These are phyloP conservation scores for Colletotrichum tamarilloi DNA, from an alignment of 2,329 filamentous ascomycete species.

Conservation along the genomic window DNA sequence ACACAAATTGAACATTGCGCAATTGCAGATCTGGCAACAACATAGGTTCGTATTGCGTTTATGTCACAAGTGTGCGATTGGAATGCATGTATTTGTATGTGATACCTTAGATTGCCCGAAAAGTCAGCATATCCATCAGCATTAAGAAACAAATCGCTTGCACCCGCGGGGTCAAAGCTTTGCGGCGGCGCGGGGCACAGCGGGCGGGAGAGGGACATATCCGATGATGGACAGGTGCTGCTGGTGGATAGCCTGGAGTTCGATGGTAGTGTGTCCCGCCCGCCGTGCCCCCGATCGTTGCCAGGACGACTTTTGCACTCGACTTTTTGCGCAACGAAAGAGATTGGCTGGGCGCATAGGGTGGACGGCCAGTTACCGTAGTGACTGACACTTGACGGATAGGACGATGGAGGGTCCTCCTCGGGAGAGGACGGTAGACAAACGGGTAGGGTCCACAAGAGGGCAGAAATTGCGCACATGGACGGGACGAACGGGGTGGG, in stretches of 20 bases:
- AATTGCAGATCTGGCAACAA: no score
- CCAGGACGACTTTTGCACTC: constrained; percentile 12
- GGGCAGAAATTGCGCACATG: constrained; percentile 1
- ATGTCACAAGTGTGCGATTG: no score
- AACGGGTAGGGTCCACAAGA: constrained; percentile 4
- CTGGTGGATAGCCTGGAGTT: constrained; percentile 7
- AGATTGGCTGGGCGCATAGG: constrained; percentile 7
- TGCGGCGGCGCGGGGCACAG: not conserved
- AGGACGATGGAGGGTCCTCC: not conserved
- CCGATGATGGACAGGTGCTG: not conserved
- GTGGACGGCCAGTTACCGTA: not conserved
- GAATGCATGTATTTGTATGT: not conserved
- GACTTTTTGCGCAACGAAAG: constrained; percentile 15
- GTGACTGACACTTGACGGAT: not conserved
- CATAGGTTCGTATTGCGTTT: no score
- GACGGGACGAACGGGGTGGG: not conserved
- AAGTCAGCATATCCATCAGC: not conserved
- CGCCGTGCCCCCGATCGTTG: constrained; percentile 1
- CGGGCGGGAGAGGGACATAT: not conserved
- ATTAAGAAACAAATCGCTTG: not conserved
- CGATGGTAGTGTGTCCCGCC: not conserved
- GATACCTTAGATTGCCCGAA: not conserved
- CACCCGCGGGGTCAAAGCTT: not conserved
- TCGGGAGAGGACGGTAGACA: not conserved
- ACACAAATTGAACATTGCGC: no score